Percentiles rank a stretch among this genome's conserved stretches.
Evolutionary conservation across 352 stramenopile genomes (phyloP).

Genomic region (Pythium myriotylum): DNA sequence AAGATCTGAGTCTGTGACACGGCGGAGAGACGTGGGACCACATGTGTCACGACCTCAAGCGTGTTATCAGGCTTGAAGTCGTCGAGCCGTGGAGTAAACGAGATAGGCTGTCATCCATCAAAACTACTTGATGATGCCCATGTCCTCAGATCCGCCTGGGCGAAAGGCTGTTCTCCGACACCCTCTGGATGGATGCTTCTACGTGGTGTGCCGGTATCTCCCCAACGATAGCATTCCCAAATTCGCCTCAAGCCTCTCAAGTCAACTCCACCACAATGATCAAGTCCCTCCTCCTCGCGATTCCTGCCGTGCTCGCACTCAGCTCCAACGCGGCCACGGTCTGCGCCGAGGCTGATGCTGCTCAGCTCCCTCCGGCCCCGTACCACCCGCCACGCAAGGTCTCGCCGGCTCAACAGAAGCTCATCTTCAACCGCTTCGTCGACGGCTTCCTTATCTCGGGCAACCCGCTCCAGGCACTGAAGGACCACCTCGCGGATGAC

Average conservation of each 20-base stretch:
- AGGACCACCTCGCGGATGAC: constrained; percentile 4
- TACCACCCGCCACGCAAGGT: constrained; percentile 2
- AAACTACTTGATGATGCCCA: neutral
- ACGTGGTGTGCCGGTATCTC: neutral
- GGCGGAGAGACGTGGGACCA: too few relatives aligned
- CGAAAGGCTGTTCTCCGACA: neutral
- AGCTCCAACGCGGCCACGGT: neutral
- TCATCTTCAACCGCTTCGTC: constrained; percentile 16
- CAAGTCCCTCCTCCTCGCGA: neutral
- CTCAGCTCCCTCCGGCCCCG: neutral
- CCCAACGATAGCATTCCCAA: neutral
- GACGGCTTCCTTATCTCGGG: constrained; percentile 3
- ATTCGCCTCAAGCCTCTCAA: neutral
- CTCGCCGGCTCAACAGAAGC: constrained; percentile 10
- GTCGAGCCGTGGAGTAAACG: neutral
- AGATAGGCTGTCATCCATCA: neutral
- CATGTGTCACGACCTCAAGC: neutral
- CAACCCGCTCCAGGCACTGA: neutral
- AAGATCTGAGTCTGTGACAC: neutral
- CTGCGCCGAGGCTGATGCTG: neutral
- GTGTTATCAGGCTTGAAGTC: neutral
- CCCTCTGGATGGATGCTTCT: neutral
- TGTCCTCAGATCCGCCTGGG: neutral
- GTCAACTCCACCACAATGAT: neutral
- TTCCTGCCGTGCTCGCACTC: neutral